A percentile compares a stretch with the other conserved stretches of the same genome.
Evolutionary conservation across 106 monocot genomes (phyloP).

Genomic region (Phalaenopsis aphrodite): DNA sequence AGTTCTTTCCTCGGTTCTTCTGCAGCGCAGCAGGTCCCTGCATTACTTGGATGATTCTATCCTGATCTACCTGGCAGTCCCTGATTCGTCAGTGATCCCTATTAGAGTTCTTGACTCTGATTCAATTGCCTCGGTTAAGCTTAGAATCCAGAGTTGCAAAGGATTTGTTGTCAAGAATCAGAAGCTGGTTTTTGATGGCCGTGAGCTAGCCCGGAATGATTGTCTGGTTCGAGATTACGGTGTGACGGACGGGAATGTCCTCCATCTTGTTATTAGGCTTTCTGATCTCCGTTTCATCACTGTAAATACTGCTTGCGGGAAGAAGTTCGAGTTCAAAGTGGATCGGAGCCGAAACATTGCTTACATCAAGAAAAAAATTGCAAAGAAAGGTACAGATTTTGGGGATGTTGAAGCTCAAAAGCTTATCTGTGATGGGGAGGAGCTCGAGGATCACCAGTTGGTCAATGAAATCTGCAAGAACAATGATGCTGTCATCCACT

Average conservation of each 20-base stretch:
- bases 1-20: constrained; percentile 22
- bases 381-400: constrained; percentile 34
- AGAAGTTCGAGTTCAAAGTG: constrained; percentile 49
- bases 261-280: constrained; percentile 58
- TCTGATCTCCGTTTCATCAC: constrained; percentile 50
- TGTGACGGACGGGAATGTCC: constrained; percentile 53
- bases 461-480: constrained; percentile 48
- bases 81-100: constrained; percentile 43
- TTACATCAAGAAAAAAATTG: constrained; percentile 59
- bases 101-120: constrained; percentile 56
- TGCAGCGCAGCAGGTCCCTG: constrained; percentile 28
- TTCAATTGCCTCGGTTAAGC: constrained; percentile 74
- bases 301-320: constrained; percentile 58
- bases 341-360: constrained; percentile 41
- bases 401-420: constrained; percentile 31
- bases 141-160: constrained; percentile 59
- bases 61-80: constrained; percentile 53
- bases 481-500: constrained; percentile 49
- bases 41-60: constrained; percentile 44
- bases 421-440: constrained; percentile 60
- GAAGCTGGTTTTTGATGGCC: constrained; percentile 67
- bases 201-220: constrained; percentile 58
- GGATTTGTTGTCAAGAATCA: constrained; percentile 75
- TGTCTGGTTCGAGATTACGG: constrained; percentile 63
- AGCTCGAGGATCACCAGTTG: constrained; percentile 52